Evolutionary conservation across 345 rosid genomes (phyloP), one percentile per base, ranked within the genome.

Genomic region (Barbarea vulgaris): DNA sequence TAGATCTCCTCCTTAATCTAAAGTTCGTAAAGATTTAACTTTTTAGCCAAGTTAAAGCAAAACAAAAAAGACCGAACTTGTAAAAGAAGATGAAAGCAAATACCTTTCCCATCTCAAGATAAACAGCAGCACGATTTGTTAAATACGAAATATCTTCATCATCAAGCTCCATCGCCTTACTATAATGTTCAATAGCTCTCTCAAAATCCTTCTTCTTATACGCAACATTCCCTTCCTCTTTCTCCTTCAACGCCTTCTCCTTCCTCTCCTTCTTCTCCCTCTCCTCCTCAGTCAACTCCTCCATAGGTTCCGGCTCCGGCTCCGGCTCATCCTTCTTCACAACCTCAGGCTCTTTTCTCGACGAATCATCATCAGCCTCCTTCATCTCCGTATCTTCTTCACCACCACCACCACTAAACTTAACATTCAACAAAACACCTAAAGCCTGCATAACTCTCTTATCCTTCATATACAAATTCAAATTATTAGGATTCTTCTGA

Each of bases 151-250:
- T 92, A 56, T 95, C 97, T 64, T 85, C 87, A 60, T 95, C 98
- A 65, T 92, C 91, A n/a, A 89, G 81, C 78, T 92, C 96, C 82
- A 87, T 56, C 4, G 99, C 99, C 72, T 81, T 89, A 1, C 90
- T 82, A 62, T 95, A 95, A 74, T 86, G 93, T 19, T 76, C 80
- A 69, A 95, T 81, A 2, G 99, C 99, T 19, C 77, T 84, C 80
- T 90, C 99, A 33, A 95, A 95, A 51, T 95, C 89, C 83, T 92
- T 92, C 89, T 86, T 92, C 88, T 95, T 95, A 44, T 95, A 95
- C 0, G 98, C 91, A 18, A 83, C 88, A 69, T 92, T 95, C 12
- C 99, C 99, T 9, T 77, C 59, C 63, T 92, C 98, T 77, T 95
- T 95, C 85, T 90, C 99, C 79, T 83, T 81, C 69, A 41, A 36